Evolutionary conservation across 2,329 filamentous ascomycete species (phyloP).

Genomic region (Biscogniauxia mediterranea): DNA sequence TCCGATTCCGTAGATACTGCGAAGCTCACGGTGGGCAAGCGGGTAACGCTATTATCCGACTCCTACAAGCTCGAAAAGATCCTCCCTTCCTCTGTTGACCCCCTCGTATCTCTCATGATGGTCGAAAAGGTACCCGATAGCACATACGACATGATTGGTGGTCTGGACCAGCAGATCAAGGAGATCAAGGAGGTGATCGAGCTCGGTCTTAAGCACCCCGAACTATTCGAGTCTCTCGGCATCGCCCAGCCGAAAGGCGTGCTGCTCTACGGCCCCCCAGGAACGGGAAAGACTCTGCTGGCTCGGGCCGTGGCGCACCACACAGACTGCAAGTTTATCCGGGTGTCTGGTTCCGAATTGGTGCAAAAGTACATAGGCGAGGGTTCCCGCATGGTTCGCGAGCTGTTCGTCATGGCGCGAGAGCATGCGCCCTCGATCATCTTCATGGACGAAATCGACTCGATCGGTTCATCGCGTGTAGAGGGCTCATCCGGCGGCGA

Average conservation of each 20-base stretch:
- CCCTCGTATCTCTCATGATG: slow-evolving; percentile 99
- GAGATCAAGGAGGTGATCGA: slow-evolving; percentile 99
- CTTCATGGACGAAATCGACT: slow-evolving; percentile 99
- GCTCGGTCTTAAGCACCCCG: slow-evolving; percentile 94
- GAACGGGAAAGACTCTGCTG: slow-evolving; percentile 94
- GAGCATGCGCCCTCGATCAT: slow-evolving; percentile 98
- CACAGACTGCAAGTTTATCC: slow-evolving; percentile 98
- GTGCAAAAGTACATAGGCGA: slow-evolving; percentile 99
- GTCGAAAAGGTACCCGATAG: slow-evolving; percentile 99
- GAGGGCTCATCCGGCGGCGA: slow-evolving; percentile 94
- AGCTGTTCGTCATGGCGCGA: slow-evolving; percentile 98
- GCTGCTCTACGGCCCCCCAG: slow-evolving; percentile 90
- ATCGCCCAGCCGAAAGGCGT: slow-evolving; percentile 99
- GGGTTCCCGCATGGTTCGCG: slow-evolving; percentile 95
- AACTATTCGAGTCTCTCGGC: slow-evolving; percentile 97
- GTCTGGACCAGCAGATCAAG: slow-evolving; percentile 98
- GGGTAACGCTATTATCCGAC: slow-evolving; percentile 93
- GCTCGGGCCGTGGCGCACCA: slow-evolving; percentile 96
- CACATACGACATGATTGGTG: slow-evolving; percentile 99
- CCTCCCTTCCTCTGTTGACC: slow-evolving; percentile 95
- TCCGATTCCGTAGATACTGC: slow-evolving; percentile 89
- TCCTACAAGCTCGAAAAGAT: slow-evolving; percentile 99
- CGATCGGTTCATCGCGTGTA: slow-evolving; percentile 94
- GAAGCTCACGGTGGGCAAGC: slow-evolving; percentile 96
- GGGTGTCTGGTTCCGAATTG: slow-evolving; percentile 91